Percentiles rank a stretch among this genome's conserved stretches.
Evolutionary conservation across 257 asterid genomes (phyloP).

Genomic region (Craterostigma plantagineum): DNA sequence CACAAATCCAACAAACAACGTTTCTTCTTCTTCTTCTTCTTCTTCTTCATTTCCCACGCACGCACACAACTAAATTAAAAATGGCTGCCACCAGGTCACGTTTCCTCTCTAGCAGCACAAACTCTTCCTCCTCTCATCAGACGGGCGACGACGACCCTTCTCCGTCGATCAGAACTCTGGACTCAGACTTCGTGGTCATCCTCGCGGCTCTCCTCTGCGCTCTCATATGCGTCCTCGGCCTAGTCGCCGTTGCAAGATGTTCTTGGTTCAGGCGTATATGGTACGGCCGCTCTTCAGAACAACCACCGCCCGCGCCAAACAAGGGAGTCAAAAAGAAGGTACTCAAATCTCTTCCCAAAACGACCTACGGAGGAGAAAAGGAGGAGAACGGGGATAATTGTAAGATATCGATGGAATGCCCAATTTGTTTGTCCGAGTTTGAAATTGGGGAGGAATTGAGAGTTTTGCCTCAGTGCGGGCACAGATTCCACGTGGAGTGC

Average conservation of each 20-base stretch:
- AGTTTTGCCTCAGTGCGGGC: constrained; percentile 32
- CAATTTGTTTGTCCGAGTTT: constrained; percentile 28
- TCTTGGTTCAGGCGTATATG: constrained; percentile 23
- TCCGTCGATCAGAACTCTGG: constrained; percentile 6
- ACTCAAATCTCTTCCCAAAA: constrained; percentile 25
- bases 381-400: constrained; percentile 2
- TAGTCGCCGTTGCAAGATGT: constrained; percentile 27
- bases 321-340: constrained; percentile 27
- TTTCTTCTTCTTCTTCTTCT: background rate
- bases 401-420: constrained; percentile 18
- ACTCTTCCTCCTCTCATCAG: constrained; percentile 7
- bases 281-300: constrained; percentile 1
- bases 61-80: background rate
- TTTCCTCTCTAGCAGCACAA: constrained; percentile 15
- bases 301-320: constrained; percentile 14
- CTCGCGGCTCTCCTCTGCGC: constrained; percentile 31
- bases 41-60: background rate
- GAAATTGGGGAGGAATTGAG: constrained; percentile 24
- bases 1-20: too few species aligned
- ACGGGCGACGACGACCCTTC: constrained; percentile 1
- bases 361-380: constrained; percentile 14
- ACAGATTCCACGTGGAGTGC: constrained; percentile 28
- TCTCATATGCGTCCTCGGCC: constrained; percentile 27
- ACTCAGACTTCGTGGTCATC: constrained; percentile 19
- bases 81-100: constrained; percentile 12